Evolutionary conservation across 257 asterid genomes (phyloP).

Genomic region (Fraxinus quadrangulata): DNA sequence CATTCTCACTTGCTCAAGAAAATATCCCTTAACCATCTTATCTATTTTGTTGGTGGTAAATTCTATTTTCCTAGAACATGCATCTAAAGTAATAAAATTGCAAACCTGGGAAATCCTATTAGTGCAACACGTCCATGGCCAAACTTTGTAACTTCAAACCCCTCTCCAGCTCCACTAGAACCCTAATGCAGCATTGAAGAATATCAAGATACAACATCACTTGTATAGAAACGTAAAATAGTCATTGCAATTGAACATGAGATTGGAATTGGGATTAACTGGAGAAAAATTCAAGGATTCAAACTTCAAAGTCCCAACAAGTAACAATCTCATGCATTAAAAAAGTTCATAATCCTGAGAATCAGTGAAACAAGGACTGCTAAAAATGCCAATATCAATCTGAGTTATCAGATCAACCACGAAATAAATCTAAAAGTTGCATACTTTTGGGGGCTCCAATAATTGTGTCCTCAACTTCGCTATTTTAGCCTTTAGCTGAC

Average conservation of each 20-base stretch:
- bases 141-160: conserved; percentile 94
- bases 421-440: conserved; percentile 17
- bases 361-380: too few species aligned
- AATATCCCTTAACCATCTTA: neutral
- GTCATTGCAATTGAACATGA: neutral
- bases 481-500: conserved; percentile 99
- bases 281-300: neutral
- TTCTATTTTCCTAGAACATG: neutral
- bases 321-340: neutral
- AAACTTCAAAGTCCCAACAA: neutral
- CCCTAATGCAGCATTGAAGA: conserved; percentile 58
- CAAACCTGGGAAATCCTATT: conserved; percentile 98
- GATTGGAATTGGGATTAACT: neutral
- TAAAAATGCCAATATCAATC: neutral
- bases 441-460: conserved; percentile 98
- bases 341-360: too few species aligned
- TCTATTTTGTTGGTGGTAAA: neutral
- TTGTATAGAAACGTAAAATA: neutral
- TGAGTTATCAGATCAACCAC: conserved; percentile 1
- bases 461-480: conserved; percentile 98
- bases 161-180: conserved; percentile 97
- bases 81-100: conserved; percentile 23
- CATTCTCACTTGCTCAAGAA: neutral
- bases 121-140: conserved; percentile 98
- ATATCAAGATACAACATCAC: conserved; percentile 22